A percentile compares a stretch with the other conserved stretches of the same genome.
phyloP scores from a whole-genome alignment of 805 yeast species.

The Wickerhamiella sergipiensis region DNA sequence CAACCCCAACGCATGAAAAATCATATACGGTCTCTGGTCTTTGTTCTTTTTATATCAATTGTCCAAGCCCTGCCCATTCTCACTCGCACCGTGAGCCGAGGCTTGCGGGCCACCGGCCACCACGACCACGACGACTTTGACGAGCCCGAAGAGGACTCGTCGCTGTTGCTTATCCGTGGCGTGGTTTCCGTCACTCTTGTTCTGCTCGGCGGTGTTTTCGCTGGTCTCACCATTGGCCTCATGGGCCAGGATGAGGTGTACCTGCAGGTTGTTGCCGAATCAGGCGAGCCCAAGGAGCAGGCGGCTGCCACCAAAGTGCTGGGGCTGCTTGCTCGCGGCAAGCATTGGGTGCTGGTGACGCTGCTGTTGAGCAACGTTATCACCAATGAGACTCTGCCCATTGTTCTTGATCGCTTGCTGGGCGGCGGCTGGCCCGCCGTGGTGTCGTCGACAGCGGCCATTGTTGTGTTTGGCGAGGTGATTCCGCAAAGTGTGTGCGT shows the following conservation, averaged over 20 bases:
- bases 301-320: conserved; percentile 60
- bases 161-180: conserved; percentile 5
- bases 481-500: conserved; percentile 93
- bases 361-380: conserved; percentile 73
- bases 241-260: conserved; percentile 98
- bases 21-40: conserved; percentile 3
- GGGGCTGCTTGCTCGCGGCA: conserved; percentile 60
- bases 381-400: conserved; percentile 89
- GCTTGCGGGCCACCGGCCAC: not conserved
- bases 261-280: conserved; percentile 72
- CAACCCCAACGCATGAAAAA: conserved; percentile 1
- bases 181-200: conserved; percentile 23
- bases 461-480: conserved; percentile 90
- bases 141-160: not conserved
- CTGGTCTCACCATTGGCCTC: conserved; percentile 67
- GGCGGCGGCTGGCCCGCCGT: conserved; percentile 99
- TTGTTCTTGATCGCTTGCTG: conserved; percentile 77
- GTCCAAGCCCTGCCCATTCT: not conserved
- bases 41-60: not conserved
- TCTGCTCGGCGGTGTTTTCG: conserved; percentile 28
- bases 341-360: conserved; percentile 94
- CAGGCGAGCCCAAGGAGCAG: conserved; percentile 60
- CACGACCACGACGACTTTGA: not conserved
- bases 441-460: conserved; percentile 79
- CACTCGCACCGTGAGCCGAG: not conserved